phyloP scores from a whole-genome alignment of 2,329 filamentous ascomycete genomes.

The Cercospora beticola region DNA sequence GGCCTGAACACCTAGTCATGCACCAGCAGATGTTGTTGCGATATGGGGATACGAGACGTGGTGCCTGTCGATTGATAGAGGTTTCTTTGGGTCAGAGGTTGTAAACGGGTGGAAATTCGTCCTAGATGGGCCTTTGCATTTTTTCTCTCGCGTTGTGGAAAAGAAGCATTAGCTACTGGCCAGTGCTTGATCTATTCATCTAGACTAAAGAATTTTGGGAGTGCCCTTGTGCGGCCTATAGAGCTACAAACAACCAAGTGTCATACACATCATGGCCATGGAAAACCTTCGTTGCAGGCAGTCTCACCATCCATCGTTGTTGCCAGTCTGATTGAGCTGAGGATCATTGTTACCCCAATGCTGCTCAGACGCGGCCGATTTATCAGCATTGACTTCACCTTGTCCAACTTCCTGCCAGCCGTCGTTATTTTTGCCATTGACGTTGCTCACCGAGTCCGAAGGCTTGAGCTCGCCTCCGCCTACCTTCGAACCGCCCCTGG shows the following conservation, averaged over 20 bases:
- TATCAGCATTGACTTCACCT: constrained; percentile 4
- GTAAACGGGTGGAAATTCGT: background rate
- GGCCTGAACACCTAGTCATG: constrained; percentile 11
- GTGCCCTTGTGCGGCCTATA: background rate
- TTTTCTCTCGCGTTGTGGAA: background rate
- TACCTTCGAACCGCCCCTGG: constrained; percentile 11
- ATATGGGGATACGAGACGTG: background rate
- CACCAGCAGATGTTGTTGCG: background rate
- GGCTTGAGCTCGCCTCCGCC: constrained; percentile 15
- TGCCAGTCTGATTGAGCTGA: constrained; percentile 11
- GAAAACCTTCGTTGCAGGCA: background rate
- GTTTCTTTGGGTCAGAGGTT: background rate
- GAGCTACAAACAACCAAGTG: background rate
- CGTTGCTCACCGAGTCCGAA: constrained; percentile 16
- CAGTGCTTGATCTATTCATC: background rate
- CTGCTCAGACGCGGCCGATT: background rate
- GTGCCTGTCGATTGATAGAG: background rate
- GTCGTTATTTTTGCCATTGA: background rate
- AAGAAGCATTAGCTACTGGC: background rate
- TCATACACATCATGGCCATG: background rate
- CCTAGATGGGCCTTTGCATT: background rate
- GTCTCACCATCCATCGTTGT: constrained; percentile 7
- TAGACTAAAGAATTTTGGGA: background rate
- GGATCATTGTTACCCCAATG: constrained; percentile 9
- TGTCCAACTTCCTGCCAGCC: constrained; percentile 14